A percentile compares a stretch with the other conserved stretches of the same genome.
phyloP scores from a whole-genome alignment of 1,284 basidiomycete species.

The Ustanciosporium gigantosporum region DNA sequence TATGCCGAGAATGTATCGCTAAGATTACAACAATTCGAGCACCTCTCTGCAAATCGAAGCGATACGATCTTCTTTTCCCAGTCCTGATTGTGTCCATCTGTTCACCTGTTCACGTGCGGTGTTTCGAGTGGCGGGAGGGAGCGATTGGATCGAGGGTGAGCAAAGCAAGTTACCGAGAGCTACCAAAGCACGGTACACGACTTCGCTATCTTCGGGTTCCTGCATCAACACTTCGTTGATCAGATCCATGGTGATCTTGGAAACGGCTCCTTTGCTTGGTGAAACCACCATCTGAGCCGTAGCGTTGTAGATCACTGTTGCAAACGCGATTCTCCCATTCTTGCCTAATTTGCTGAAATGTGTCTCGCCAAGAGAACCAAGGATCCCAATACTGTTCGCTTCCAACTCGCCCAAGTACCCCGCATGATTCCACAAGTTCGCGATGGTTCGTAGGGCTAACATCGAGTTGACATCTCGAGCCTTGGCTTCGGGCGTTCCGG shows the following conservation, averaged over 20 bases:
- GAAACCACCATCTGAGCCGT: conserved; percentile 21
- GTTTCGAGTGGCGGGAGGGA: too few species aligned
- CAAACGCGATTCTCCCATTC: conserved; percentile 72
- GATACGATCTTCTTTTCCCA: too few species aligned
- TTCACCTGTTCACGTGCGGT: too few species aligned
- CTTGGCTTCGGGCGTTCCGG: conserved; percentile 64
- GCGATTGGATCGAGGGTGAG: conserved; percentile 33
- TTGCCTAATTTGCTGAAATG: conserved; percentile 66
- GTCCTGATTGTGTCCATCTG: too few species aligned
- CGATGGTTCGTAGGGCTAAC: conserved; percentile 77
- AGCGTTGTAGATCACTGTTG: conserved; percentile 75
- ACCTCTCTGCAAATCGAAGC: too few species aligned
- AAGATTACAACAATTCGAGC: too few species aligned
- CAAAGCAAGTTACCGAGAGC: conserved; percentile 84
- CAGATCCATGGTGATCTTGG: conserved; percentile 32
- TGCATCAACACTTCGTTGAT: conserved; percentile 41
- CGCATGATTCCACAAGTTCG: conserved; percentile 71
- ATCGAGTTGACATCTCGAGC: conserved; percentile 80
- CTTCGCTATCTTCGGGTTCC: conserved; percentile 75
- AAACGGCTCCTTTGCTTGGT: conserved; percentile 5
- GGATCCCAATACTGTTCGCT: conserved; percentile 61
- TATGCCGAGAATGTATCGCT: too few species aligned
- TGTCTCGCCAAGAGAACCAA: conserved; percentile 26
- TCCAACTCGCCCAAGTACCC: conserved; percentile 55
- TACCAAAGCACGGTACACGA: conserved; percentile 79